Evolutionary conservation across 441 rosid species (phyloP).

Genomic region (Syzygium syzygioides): DNA sequence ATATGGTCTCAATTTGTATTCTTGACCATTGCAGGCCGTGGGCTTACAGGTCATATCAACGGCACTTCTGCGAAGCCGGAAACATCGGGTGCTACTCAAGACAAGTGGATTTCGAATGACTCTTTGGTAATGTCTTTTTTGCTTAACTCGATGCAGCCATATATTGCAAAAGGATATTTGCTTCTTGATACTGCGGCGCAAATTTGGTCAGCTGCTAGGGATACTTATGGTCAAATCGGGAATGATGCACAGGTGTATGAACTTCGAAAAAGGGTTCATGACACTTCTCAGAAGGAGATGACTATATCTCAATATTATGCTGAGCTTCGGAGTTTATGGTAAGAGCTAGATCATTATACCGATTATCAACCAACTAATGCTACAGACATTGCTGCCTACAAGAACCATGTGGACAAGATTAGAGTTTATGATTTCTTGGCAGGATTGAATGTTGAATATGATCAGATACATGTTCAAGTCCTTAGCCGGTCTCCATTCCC

Average conservation of each 20-base stretch:
- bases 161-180: background rate
- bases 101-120: background rate
- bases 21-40: too few species aligned
- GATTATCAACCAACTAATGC: background rate
- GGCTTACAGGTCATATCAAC: too few species aligned
- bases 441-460: background rate
- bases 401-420: background rate
- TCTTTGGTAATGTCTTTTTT: background rate
- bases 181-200: background rate
- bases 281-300: background rate
- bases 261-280: background rate
- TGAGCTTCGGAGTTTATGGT: background rate
- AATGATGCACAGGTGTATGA: background rate
- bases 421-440: background rate
- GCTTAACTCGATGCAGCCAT: background rate
- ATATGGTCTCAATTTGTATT: too few species aligned
- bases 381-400: background rate
- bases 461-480: background rate
- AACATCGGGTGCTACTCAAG: background rate
- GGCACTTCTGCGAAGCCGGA: too few species aligned
- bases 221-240: background rate
- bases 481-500: background rate
- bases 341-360: background rate
- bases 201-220: background rate
- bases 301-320: background rate